A percentile compares a stretch with the other conserved stretches of the same genome.
Evolutionary conservation across 2,329 filamentous ascomycete genomes (phyloP).

Genomic region (Stachybotrys chartarum): DNA sequence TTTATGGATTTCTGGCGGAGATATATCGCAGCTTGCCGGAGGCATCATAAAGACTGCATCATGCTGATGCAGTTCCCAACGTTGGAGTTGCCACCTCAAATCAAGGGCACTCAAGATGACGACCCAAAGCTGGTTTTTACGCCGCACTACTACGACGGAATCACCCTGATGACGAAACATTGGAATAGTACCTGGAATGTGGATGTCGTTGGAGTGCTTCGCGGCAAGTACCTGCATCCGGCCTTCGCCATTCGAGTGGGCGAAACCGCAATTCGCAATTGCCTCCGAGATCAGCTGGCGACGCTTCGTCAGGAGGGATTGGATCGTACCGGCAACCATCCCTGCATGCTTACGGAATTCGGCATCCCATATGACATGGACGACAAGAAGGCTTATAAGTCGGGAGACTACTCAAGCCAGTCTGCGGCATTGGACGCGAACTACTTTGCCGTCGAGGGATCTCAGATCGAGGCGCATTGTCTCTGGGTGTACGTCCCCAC

Average conservation of each 20-base stretch:
- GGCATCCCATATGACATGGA: constrained; percentile 99
- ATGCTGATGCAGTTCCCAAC: constrained; percentile 89
- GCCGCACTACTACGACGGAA: constrained; percentile 93
- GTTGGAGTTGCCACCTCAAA: constrained; percentile 79
- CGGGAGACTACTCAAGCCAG: constrained; percentile 90
- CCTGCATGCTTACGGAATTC: constrained; percentile 87
- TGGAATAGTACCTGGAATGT: constrained; percentile 98
- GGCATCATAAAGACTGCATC: constrained; percentile 71
- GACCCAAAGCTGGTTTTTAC: constrained; percentile 87
- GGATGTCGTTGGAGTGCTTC: constrained; percentile 85
- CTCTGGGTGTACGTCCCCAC: constrained; percentile 79
- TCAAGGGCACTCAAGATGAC: constrained; percentile 84
- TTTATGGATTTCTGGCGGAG: constrained; percentile 80
- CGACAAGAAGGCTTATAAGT: constrained; percentile 89
- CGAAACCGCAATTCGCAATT: constrained; percentile 90
- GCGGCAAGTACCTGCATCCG: constrained; percentile 81
- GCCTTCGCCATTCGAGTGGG: constrained; percentile 90
- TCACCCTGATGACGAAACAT: constrained; percentile 95
- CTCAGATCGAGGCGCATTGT: constrained; percentile 75
- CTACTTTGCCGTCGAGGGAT: constrained; percentile 84
- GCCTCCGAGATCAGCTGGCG: constrained; percentile 78
- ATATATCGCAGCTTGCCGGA: constrained; percentile 68
- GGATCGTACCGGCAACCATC: constrained; percentile 83
- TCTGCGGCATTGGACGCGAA: constrained; percentile 92
- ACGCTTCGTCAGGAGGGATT: constrained; percentile 78